These are phyloP conservation scores for Candida palmyrensis DNA, from an alignment of 805 yeast genomes.

Conservation along the genomic window DNA sequence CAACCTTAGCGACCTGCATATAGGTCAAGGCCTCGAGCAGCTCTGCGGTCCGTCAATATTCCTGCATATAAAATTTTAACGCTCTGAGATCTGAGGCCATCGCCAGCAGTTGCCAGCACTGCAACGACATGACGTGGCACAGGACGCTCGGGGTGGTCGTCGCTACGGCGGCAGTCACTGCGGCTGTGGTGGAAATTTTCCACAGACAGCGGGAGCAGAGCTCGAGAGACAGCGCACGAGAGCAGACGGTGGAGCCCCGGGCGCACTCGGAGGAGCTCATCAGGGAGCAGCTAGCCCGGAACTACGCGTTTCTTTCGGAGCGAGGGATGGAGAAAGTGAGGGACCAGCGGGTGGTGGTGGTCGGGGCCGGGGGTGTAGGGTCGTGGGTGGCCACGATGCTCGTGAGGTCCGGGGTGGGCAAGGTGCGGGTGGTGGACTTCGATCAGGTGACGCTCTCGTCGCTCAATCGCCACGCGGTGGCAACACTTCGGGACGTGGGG, in stretches of 20 bases:
- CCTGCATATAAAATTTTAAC: too few relatives aligned
- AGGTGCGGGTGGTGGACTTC: conserved; percentile 79
- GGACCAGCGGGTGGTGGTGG: conserved; percentile 65
- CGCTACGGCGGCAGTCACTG: conserved; percentile 28
- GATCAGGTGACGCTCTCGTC: conserved; percentile 95
- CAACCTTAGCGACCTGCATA: background rate
- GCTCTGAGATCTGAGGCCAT: too few relatives aligned
- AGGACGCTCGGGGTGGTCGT: conserved; percentile 14
- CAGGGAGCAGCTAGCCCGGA: conserved; percentile 88
- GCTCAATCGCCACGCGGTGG: conserved; percentile 91
- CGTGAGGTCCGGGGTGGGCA: conserved; percentile 83
- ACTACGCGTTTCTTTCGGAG: conserved; percentile 86
- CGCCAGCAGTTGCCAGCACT: too few relatives aligned
- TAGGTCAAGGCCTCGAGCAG: background rate
- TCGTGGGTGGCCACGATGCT: conserved; percentile 93
- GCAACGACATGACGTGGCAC: conserved; percentile 5
- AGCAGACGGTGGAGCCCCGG: too few relatives aligned
- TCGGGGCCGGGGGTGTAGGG: conserved; percentile 98
- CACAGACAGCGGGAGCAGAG: conserved; percentile 19
- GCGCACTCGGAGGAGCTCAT: conserved; percentile 59
- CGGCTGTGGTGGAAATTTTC: conserved; percentile 29
- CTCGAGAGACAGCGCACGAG: conserved; percentile 7
- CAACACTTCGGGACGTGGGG: conserved; percentile 88
- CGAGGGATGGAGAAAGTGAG: conserved; percentile 77
- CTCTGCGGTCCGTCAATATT: too few relatives aligned